Evolutionary conservation across 2,329 filamentous ascomycete species (phyloP).

Genomic region (Berkeleyomyces rouxiae): DNA sequence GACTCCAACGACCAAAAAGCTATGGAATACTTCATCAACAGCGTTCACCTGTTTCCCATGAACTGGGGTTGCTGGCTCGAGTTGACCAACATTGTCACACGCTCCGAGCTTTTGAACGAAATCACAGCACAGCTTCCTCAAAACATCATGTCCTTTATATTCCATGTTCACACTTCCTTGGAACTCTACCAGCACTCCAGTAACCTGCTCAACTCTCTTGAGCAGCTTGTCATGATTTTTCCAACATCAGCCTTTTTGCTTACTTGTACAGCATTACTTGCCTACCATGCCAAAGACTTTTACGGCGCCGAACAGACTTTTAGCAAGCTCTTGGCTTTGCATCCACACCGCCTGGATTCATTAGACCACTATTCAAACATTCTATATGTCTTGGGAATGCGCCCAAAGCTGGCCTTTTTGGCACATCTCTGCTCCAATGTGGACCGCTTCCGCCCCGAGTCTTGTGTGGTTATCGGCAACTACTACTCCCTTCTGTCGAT

Average conservation of each 20-base stretch:
- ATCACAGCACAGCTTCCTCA: constrained; percentile 60
- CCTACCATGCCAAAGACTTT: constrained; percentile 80
- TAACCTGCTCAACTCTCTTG: constrained; percentile 55
- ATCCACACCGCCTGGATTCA: constrained; percentile 62
- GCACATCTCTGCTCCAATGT: constrained; percentile 81
- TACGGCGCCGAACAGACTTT: constrained; percentile 50
- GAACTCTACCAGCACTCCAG: constrained; percentile 79
- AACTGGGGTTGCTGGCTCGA: constrained; percentile 98
- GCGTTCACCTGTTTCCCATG: constrained; percentile 78
- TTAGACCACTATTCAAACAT: constrained; percentile 97
- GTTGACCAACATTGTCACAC: constrained; percentile 62
- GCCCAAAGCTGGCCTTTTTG: constrained; percentile 80
- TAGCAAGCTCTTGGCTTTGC: constrained; percentile 62
- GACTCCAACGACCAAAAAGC: constrained; percentile 79
- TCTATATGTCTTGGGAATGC: constrained; percentile 75
- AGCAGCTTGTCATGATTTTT: constrained; percentile 69
- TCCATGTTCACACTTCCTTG: constrained; percentile 77
- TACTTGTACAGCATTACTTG: constrained; percentile 72
- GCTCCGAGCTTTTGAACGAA: constrained; percentile 66
- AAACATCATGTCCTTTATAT: constrained; percentile 87
- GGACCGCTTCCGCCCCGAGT: constrained; percentile 92
- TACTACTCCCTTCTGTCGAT: constrained; percentile 90
- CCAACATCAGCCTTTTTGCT: constrained; percentile 77
- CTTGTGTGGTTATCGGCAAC: constrained; percentile 91
- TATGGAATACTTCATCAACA: constrained; percentile 71